Percentiles rank a stretch among this genome's conserved stretches.
Evolutionary conservation across 2,329 filamentous ascomycete genomes (phyloP).

Genomic region (Exophiala alcalophila): DNA sequence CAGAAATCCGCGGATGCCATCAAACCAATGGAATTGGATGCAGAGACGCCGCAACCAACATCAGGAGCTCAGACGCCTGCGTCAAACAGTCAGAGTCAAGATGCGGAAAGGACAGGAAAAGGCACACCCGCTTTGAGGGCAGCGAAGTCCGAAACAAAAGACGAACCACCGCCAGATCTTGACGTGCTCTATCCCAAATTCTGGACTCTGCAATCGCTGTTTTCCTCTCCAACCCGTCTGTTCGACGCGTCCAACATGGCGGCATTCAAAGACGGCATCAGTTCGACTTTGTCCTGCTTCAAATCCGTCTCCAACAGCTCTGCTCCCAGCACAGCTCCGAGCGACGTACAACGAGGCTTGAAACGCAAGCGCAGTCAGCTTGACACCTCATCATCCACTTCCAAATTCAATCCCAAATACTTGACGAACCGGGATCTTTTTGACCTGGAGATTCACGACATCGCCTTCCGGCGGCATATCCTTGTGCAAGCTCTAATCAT

Average conservation of each 20-base stretch:
- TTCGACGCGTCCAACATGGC: slow-evolving; percentile 70
- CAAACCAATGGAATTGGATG: slow-evolving; percentile 60
- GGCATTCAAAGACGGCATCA: slow-evolving; percentile 61
- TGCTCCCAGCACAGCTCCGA: slow-evolving; percentile 54
- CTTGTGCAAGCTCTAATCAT: slow-evolving; percentile 93
- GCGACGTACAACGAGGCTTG: slow-evolving; percentile 61
- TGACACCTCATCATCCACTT: slow-evolving; percentile 41
- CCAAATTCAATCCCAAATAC: slow-evolving; percentile 94
- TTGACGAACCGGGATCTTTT: slow-evolving; percentile 96
- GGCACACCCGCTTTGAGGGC: slow-evolving; percentile 19
- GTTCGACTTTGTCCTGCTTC: slow-evolving; percentile 69
- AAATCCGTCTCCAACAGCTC: slow-evolving; percentile 68
- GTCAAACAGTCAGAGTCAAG: slow-evolving; percentile 30
- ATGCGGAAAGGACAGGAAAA: slow-evolving; percentile 22
- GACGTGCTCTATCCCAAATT: slow-evolving; percentile 84
- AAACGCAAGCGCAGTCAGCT: slow-evolving; percentile 69
- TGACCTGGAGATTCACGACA: slow-evolving; percentile 89
- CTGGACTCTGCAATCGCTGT: slow-evolving; percentile 88
- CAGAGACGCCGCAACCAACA: slow-evolving; percentile 33
- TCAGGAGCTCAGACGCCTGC: slow-evolving; percentile 36
- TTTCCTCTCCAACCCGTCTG: slow-evolving; percentile 81
- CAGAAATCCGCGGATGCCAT: slow-evolving; percentile 53
- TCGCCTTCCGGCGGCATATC: slow-evolving; percentile 90
- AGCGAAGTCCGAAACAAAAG: slow-evolving; percentile 31
- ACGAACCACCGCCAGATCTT: slow-evolving; percentile 48